Percentiles rank a stretch among this genome's conserved stretches.
Conservation (phyloP, 108 stramenopile genomes). For the Cyclotella atomus region DNA sequence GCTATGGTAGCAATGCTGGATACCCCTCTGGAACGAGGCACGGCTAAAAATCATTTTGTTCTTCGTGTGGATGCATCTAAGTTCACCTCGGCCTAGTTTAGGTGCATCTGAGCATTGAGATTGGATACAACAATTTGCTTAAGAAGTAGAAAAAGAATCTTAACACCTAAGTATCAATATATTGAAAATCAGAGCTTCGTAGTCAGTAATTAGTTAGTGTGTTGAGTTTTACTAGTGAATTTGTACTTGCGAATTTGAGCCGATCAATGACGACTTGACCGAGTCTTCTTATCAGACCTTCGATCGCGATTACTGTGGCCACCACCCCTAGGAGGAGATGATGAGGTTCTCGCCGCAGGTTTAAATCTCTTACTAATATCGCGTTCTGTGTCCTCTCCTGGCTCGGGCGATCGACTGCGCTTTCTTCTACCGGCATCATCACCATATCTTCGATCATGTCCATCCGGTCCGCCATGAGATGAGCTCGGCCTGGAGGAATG, state of each 20-base stretch:
- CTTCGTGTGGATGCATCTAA: conserved; percentile 68
- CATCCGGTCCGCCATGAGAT: not conserved
- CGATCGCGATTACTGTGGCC: not conserved
- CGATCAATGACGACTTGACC: conserved; percentile 7
- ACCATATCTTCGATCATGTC: conserved; percentile 6
- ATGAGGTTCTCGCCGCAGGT: not conserved
- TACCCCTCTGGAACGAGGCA: conserved; percentile 62
- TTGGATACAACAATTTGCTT: too few relatives aligned
- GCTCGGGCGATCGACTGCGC: conserved; percentile 12
- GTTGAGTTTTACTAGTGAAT: too few relatives aligned
- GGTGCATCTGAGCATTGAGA: too few relatives aligned
- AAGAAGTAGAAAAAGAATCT: too few relatives aligned
- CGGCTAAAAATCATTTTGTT: conserved; percentile 60
- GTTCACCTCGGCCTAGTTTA: too few relatives aligned
- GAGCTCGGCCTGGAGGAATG: conserved; percentile 5
- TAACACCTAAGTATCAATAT: too few relatives aligned
- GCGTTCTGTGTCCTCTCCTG: conserved; percentile 12
- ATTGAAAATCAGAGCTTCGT: too few relatives aligned
- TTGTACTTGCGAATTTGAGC: too few relatives aligned
- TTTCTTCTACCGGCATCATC: conserved; percentile 10
- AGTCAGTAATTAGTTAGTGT: too few relatives aligned
- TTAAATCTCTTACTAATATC: conserved; percentile 7
- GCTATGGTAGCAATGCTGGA: conserved; percentile 66
- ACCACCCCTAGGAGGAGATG: not conserved
- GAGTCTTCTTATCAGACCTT: not conserved